Percentiles rank a stretch among this genome's conserved stretches.
phyloP scores from a whole-genome alignment of 495 filamentous ascomycete genomes.

The Sordaria brevicollis region DNA sequence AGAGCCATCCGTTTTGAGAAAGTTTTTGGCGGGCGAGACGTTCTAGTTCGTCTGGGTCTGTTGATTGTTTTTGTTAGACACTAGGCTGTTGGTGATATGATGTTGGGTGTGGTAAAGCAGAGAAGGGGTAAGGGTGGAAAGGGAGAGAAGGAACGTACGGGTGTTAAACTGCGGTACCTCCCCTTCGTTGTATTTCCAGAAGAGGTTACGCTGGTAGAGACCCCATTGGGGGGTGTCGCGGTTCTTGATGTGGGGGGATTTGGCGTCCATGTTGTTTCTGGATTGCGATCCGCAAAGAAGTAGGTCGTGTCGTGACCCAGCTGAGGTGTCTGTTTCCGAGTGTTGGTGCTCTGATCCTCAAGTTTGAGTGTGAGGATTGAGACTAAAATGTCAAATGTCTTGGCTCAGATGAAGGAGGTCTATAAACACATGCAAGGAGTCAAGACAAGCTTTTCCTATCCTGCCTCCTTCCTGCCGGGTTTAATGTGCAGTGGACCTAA shows the following conservation, averaged over 20 bases:
- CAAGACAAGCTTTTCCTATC: background rate
- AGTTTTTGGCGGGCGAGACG: conserved; percentile 47
- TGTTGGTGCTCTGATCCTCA: too few relatives aligned
- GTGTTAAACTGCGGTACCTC: background rate
- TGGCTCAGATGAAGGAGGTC: background rate
- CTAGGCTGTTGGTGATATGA: too few relatives aligned
- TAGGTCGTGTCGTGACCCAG: too few relatives aligned
- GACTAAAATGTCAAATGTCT: background rate
- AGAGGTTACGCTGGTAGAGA: conserved; percentile 52
- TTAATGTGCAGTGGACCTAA: background rate
- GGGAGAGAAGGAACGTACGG: background rate
- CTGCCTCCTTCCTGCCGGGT: background rate
- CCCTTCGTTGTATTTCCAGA: conserved; percentile 41
- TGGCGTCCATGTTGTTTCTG: conserved; percentile 36
- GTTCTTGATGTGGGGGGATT: conserved; percentile 44
- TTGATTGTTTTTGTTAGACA: too few relatives aligned
- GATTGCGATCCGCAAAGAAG: too few relatives aligned
- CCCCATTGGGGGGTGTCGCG: conserved; percentile 51
- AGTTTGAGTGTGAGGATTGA: too few relatives aligned
- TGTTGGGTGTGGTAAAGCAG: background rate
- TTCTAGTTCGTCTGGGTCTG: conserved; percentile 10
- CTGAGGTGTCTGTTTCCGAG: too few relatives aligned
- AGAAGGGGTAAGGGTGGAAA: background rate
- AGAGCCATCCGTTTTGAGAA: conserved; percentile 43
- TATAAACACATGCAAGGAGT: background rate